Conservation (phyloP, 257 asterid genomes). For the Solanum clarkiae region DNA sequence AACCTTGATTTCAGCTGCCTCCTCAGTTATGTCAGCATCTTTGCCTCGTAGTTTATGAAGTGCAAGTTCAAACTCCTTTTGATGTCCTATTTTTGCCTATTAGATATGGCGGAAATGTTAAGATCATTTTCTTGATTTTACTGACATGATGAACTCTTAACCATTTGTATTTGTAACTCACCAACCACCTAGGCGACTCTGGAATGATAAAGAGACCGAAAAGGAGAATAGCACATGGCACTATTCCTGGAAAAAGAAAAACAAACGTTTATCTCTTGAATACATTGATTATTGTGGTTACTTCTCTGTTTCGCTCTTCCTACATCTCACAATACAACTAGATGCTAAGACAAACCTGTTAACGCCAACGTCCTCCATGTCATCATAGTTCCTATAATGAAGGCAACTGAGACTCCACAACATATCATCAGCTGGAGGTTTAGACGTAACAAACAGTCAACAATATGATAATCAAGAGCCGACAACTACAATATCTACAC, state of each 20-base stretch:
- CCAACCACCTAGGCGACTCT: slow-evolving; percentile 96
- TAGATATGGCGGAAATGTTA: not conserved
- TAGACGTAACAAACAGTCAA: not conserved
- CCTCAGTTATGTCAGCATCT: slow-evolving; percentile 51
- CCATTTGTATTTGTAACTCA: slow-evolving; percentile 11
- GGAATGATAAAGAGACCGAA: slow-evolving; percentile 66
- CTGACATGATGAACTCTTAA: not conserved
- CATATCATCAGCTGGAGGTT: slow-evolving; percentile 66
- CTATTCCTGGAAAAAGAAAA: slow-evolving; percentile 42
- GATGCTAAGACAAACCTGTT: slow-evolving; percentile 30
- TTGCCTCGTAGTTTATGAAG: slow-evolving; percentile 58
- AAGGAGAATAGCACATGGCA: slow-evolving; percentile 66
- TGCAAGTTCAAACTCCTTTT: slow-evolving; percentile 68
- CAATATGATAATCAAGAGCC: not conserved
- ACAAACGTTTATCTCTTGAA: not conserved
- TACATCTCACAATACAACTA: not conserved
- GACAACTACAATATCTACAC: not conserved
- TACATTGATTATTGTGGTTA: not conserved
- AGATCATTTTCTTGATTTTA: not conserved
- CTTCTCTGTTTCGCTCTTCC: not conserved
- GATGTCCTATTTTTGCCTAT: slow-evolving; percentile 65
- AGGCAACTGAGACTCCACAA: slow-evolving; percentile 75
- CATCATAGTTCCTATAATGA: slow-evolving; percentile 70
- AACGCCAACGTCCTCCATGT: slow-evolving; percentile 74
- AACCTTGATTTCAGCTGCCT: slow-evolving; percentile 82